phyloP scores from a whole-genome alignment of 495 filamentous ascomycete species.

The Pyrenula aspistea region DNA sequence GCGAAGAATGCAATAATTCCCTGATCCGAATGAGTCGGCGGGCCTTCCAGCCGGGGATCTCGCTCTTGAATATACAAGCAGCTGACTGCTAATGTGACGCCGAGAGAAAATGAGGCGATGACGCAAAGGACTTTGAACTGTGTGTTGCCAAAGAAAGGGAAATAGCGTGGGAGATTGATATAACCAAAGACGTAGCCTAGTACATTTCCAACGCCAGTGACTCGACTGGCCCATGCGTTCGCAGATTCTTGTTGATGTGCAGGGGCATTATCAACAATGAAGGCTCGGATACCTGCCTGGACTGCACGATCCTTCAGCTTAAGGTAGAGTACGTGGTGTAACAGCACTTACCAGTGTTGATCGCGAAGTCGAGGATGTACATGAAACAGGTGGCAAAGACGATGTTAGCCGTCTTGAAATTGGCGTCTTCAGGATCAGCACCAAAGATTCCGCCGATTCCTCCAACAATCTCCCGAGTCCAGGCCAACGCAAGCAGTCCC shows the following conservation, averaged over 20 bases:
- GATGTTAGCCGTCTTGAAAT: conserved; percentile 49
- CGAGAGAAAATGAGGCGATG: conserved; percentile 61
- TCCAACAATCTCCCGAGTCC: conserved; percentile 67
- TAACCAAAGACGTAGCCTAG: conserved; percentile 75
- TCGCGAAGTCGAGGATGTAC: conserved; percentile 79
- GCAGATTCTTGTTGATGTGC: conserved; percentile 82
- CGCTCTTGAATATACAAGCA: conserved; percentile 57
- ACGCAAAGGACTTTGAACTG: conserved; percentile 86
- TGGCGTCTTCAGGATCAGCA: conserved; percentile 44
- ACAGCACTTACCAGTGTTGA: conserved; percentile 64
- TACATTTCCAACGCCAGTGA: conserved; percentile 77
- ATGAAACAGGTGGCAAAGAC: conserved; percentile 68
- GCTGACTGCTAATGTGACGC: conserved; percentile 52
- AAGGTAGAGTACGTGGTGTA: conserved; percentile 1
- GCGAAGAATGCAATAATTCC: conserved; percentile 71
- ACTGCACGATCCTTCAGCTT: conserved; percentile 32
- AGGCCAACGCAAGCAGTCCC: conserved; percentile 64
- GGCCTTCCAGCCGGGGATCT: conserved; percentile 61
- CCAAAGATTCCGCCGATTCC: conserved; percentile 63
- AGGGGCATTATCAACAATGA: conserved; percentile 82
- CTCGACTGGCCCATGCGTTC: conserved; percentile 76
- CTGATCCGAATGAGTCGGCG: conserved; percentile 37
- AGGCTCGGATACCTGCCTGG: conserved; percentile 78
- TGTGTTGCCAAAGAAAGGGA: conserved; percentile 68
- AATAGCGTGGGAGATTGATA: conserved; percentile 53